Evolutionary conservation across 169 alveolate genomes (phyloP).

Genomic region (Plasmodium fragile): DNA sequence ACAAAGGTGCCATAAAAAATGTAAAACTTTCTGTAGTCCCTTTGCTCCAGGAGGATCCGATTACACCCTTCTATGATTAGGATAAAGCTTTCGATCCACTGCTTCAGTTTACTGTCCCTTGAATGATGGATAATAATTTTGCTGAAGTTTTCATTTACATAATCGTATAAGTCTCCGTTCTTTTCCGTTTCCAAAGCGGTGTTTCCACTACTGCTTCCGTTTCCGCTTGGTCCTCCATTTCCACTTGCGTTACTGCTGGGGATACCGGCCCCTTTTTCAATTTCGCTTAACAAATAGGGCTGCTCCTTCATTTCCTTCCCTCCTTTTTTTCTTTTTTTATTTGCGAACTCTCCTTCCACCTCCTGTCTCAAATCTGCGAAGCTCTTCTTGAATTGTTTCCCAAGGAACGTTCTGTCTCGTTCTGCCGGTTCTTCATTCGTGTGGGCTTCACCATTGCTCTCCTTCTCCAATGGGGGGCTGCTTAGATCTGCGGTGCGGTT

Average conservation of each 20-base stretch:
- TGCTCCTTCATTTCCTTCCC: background rate
- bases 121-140: conserved; percentile 73
- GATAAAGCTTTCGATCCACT: conserved; percentile 68
- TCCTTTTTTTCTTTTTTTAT: conserved; percentile 1
- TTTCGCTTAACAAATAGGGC: background rate
- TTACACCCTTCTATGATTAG: conserved; percentile 73
- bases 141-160: conserved; percentile 66
- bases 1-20: conserved; percentile 63
- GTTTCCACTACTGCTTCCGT: background rate
- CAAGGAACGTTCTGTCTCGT: background rate
- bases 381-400: conserved; percentile 1
- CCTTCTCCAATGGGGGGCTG: background rate
- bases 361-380: conserved; percentile 14
- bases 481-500: background rate
- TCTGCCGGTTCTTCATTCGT: background rate
- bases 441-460: background rate
- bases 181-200: background rate
- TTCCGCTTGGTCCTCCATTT: background rate
- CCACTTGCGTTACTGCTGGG: background rate
- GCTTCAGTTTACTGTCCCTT: conserved; percentile 69
- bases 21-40: conserved; percentile 34
- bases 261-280: background rate
- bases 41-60: conserved; percentile 42
- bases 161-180: conserved; percentile 34
- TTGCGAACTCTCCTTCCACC: background rate